Evolutionary conservation across 2,329 filamentous ascomycete species (phyloP), one percentile per base, ranked within the genome.

Genomic region (Aspergillus tamarii): DNA sequence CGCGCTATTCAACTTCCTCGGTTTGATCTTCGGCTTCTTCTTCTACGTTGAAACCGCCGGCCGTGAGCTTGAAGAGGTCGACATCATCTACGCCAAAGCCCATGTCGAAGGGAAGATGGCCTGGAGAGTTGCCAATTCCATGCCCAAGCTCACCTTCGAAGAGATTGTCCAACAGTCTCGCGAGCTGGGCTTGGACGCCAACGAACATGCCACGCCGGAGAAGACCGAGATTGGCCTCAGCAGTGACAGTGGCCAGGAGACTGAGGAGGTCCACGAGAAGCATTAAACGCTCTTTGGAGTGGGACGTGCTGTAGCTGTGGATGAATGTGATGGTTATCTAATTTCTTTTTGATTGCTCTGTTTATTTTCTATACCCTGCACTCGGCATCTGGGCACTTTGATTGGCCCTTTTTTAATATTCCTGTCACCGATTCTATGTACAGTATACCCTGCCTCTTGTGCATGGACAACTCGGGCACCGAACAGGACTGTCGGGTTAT

Each of bases 31-130:
- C 66, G 82, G 81, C 66, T 83, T 78, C 72, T 83, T 85, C 77
- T 83, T 84, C 77, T 83, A 85, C 63, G 80, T 81, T 0, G 82
- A 84, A 68, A 82, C 82, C 0, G 76, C 77, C n/a, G 78, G 77
- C 12, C 74, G 76, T 54, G 75, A 76, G 28, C 73, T 81, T 23
- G 79, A 81, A 61, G 78, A 80, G 64, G 71, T 80, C 63, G 75
- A 78, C 62, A 68, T 79, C 39, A 74, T 79, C 59, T 79, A 76
- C 64, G 74, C 78, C 61, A 78, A 79, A 76, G 76, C 76, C 45
- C 72, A 73, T 55, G 60, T 73, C 10, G 78, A 80, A 64, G 72
- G 74, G 36, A 77, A 75, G 59, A 69, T 64, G 70, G 60, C 74
- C 1, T 74, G 68, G 55, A 61, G 36, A 30, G 59, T 57, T 32